phyloP scores from a whole-genome alignment of 345 rosid species.

The Cardamine resedifolia region DNA sequence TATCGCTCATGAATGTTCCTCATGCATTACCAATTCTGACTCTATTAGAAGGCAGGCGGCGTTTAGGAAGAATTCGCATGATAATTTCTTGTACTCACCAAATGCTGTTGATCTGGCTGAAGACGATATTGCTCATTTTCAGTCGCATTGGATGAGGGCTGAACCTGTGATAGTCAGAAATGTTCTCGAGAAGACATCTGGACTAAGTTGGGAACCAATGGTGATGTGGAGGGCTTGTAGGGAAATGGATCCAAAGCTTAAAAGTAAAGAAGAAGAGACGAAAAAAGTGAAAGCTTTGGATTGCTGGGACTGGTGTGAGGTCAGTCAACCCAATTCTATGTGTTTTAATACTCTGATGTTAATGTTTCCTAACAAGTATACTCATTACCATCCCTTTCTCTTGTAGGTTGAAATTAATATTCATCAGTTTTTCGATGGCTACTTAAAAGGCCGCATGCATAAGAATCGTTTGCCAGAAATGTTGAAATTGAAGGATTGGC shows the following conservation, averaged over 20 bases:
- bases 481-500: conserved; percentile 84
- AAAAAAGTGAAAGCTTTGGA: conserved; percentile 51
- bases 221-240: conserved; percentile 88
- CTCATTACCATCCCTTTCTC: conserved; percentile 7
- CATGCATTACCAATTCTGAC: conserved; percentile 40
- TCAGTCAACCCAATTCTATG: conserved; percentile 14
- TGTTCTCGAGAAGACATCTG: conserved; percentile 57
- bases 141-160: conserved; percentile 66
- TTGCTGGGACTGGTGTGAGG: conserved; percentile 57
- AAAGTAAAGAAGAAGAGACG: conserved; percentile 25
- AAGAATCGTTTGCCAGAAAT: conserved; percentile 48
- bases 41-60: conserved; percentile 49
- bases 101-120: conserved; percentile 45
- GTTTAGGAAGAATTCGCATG: conserved; percentile 47
- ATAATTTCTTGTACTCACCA: conserved; percentile 70
- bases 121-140: conserved; percentile 65
- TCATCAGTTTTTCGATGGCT: conserved; percentile 64
- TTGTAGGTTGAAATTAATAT: conserved; percentile 62
- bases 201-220: conserved; percentile 89
- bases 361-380: neutral
- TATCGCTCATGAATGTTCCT: conserved; percentile 45
- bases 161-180: conserved; percentile 69
- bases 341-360: neutral
- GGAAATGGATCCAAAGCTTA: conserved; percentile 41
- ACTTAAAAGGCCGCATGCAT: conserved; percentile 44